Conservation (phyloP, 257 asterid species). For the Eustoma russellianum region DNA sequence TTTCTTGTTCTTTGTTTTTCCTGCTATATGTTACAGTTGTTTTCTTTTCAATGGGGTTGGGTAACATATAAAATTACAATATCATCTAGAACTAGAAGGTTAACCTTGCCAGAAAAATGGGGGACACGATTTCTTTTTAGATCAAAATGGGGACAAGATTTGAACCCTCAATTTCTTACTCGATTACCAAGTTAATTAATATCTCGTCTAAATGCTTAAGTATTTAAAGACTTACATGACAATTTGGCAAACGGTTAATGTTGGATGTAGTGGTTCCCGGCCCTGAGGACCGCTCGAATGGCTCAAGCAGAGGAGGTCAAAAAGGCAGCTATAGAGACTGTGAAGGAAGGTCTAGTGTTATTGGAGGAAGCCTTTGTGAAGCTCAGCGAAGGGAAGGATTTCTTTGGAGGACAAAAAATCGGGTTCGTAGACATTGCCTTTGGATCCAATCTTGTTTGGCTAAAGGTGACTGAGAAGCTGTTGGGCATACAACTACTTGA, state of each 20-base stretch:
- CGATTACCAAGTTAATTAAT: too few species aligned
- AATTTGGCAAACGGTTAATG: conserved; percentile 20
- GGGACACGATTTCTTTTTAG: too few species aligned
- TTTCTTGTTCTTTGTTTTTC: too few species aligned
- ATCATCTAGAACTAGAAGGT: too few species aligned
- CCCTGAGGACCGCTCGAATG: conserved; percentile 20
- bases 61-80: too few species aligned
- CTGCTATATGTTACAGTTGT: too few species aligned
- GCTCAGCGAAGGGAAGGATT: conserved; percentile 40
- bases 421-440: conserved; percentile 53
- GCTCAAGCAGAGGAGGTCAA: conserved; percentile 33
- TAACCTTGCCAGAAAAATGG: too few species aligned
- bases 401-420: conserved; percentile 44
- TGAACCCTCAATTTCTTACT: too few species aligned
- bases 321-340: conserved; percentile 11
- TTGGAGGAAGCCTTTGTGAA: conserved; percentile 50
- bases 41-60: too few species aligned
- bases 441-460: conserved; percentile 49
- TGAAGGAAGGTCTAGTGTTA: conserved; percentile 29
- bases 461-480: conserved; percentile 22
- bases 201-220: too few species aligned
- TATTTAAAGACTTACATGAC: too few species aligned
- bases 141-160: too few species aligned
- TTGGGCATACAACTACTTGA: conserved; percentile 26
- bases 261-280: conserved; percentile 51